Conservation (phyloP, 2,329 filamentous ascomycete species). For the Coleophoma eucalyptorum region DNA sequence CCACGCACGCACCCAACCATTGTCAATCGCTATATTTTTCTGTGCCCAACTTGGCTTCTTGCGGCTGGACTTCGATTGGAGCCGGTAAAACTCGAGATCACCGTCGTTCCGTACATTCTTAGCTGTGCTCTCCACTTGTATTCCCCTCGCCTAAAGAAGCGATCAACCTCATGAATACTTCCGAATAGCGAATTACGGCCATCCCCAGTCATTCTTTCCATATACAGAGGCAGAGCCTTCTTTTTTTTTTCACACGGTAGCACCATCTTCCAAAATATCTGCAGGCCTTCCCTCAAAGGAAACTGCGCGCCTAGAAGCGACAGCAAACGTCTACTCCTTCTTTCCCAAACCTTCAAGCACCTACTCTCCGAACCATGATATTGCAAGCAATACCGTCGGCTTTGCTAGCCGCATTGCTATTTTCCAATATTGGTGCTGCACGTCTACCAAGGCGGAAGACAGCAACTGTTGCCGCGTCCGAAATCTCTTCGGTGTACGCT, state of each 20-base stretch:
- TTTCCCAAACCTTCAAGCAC: not conserved
- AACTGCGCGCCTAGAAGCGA: not conserved
- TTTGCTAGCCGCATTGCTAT: conserved; percentile 13
- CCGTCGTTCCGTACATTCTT: not conserved
- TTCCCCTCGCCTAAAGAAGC: not conserved
- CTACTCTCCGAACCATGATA: not conserved
- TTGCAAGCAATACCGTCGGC: conserved; percentile 5
- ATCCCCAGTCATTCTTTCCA: conserved; percentile 3
- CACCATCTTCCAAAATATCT: not conserved
- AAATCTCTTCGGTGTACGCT: not conserved
- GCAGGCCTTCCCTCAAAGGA: not conserved
- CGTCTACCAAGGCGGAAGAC: conserved; percentile 2
- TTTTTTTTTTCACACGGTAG: not conserved
- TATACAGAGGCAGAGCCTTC: conserved; percentile 4
- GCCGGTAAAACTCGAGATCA: not conserved
- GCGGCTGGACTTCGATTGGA: not conserved
- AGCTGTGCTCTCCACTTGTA: not conserved
- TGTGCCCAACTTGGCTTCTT: not conserved
- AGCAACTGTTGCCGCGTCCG: conserved; percentile 2
- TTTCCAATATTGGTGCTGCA: conserved; percentile 11
- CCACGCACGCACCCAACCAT: not conserved
- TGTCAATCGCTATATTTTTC: not conserved
- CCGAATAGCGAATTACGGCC: not conserved
- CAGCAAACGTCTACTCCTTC: not conserved
- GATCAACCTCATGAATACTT: not conserved